Evolutionary conservation across 495 filamentous ascomycete species (phyloP).

Genomic region (Neurospora pannonica): DNA sequence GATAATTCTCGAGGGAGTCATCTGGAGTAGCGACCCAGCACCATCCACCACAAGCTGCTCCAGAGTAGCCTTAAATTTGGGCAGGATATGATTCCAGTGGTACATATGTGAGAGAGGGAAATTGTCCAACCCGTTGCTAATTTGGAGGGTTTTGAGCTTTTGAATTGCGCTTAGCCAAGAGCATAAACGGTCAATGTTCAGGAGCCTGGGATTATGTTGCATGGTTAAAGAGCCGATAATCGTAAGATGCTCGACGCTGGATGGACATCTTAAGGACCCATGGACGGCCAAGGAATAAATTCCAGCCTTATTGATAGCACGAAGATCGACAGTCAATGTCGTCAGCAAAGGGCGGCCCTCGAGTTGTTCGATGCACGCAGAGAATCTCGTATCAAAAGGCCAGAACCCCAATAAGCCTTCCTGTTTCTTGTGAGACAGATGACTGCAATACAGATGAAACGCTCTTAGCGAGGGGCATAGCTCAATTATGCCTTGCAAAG

Average conservation of each 20-base stretch:
- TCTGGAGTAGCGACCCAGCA: not conserved
- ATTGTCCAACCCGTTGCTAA: not conserved
- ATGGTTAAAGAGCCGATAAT: too few species aligned
- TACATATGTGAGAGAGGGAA: rapidly evolving
- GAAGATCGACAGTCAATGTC: too few species aligned
- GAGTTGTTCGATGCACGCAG: too few species aligned
- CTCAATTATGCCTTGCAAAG: not conserved
- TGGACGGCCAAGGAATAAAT: too few species aligned
- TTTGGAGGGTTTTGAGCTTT: not conserved
- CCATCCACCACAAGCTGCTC: not conserved
- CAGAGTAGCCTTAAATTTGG: not conserved
- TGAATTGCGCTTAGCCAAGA: not conserved
- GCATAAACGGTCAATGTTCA: too few species aligned
- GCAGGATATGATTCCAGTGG: not conserved
- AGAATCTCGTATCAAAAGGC: too few species aligned
- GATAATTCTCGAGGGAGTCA: not conserved
- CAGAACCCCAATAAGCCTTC: not conserved
- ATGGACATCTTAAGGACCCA: too few species aligned
- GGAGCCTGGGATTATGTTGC: too few species aligned
- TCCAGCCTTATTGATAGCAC: too few species aligned
- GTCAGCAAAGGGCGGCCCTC: too few species aligned
- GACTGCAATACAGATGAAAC: not conserved
- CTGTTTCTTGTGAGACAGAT: not conserved
- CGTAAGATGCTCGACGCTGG: too few species aligned
- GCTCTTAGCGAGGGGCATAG: not conserved